Evolutionary conservation across 768 basidiomycete genomes (phyloP), one percentile per base, ranked within the genome.

Genomic region (Leccinum truebloodii): DNA sequence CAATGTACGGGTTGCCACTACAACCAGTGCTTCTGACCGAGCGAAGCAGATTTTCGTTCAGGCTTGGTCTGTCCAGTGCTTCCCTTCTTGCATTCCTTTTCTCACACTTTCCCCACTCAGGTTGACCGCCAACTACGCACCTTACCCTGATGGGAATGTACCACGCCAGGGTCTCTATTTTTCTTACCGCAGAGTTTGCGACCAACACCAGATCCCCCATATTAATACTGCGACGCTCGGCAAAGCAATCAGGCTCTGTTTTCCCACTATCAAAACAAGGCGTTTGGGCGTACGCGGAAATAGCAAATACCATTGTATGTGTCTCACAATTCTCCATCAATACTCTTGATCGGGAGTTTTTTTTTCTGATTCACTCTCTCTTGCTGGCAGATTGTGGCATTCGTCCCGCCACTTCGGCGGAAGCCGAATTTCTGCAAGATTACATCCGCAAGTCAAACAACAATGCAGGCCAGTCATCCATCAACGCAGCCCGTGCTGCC

Each of bases 171-270:
- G 94, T 6, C 85, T 97, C 54, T 97, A 95, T 76, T 92, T 93
- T 72, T 95, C 94, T 35, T 97, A 95, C 77, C 84, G 90, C 63
- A 81, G 92, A 57, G 87, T 95, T 59, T 95, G 92, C 75, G 92
- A 94, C 77, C 90, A 93, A 76, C 93, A 95, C 77, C 90, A 90
- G 55, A 91, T 95, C 62, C 92, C 91, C 55, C 92, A 95, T 71
- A 93, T 96, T 79, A 97, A 95, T 80, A 94, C 94, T 39, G 95
- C 95, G 65, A 94, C 94, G 1, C 83, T 97, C 68, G 95, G 95
- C 63, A 97, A 97, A 76, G 94, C 94, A 51, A 94, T 97, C 70
- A 84, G 94, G 63, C 84, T 92, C 57, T 95, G 93, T 74, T 97
- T 94, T 78, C 92, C 92, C 53, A 92, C 90, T 63, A 95, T 97